A percentile compares a stretch with the other conserved stretches of the same genome.
Evolutionary conservation across 805 yeast genomes (phyloP).

Genomic region (Deakozyma indianensis): DNA sequence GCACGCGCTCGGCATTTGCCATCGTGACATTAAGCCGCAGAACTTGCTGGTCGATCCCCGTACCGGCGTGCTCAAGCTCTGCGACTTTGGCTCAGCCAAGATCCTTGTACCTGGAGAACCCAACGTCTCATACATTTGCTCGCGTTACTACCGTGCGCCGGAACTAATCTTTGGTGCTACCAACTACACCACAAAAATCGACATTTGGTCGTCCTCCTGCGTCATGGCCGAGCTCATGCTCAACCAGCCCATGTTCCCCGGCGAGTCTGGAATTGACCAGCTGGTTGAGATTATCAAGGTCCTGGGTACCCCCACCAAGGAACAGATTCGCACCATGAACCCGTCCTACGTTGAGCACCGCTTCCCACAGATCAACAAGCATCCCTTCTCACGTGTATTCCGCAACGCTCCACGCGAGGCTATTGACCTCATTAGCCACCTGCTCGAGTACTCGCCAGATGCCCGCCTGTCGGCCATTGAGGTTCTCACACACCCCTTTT

Average conservation of each 20-base stretch:
- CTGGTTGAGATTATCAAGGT: conserved; percentile 92
- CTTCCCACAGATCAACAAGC: conserved; percentile 52
- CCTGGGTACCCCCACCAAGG: conserved; percentile 87
- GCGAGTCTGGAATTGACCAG: conserved; percentile 95
- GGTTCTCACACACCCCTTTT: conserved; percentile 78
- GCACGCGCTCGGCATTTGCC: conserved; percentile 62
- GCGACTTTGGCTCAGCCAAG: conserved; percentile 96
- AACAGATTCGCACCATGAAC: conserved; percentile 87
- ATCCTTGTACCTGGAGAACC: conserved; percentile 81
- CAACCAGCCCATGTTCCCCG: conserved; percentile 96
- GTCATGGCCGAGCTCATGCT: conserved; percentile 93
- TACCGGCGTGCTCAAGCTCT: conserved; percentile 72
- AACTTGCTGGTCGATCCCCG: conserved; percentile 77
- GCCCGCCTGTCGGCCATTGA: conserved; percentile 65
- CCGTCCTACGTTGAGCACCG: conserved; percentile 96
- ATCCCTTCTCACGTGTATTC: conserved; percentile 48
- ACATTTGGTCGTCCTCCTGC: conserved; percentile 96
- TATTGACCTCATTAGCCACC: conserved; percentile 63
- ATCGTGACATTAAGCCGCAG: conserved; percentile 86
- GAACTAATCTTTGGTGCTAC: conserved; percentile 96
- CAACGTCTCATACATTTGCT: conserved; percentile 90
- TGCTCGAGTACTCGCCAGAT: conserved; percentile 85
- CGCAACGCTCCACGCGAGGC: conserved; percentile 75
- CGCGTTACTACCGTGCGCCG: conserved; percentile 94
- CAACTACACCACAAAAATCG: conserved; percentile 91